Base-by-base conservation (phyloP, 768 basidiomycete genomes). In the Amanita pallidorosea region DNA sequence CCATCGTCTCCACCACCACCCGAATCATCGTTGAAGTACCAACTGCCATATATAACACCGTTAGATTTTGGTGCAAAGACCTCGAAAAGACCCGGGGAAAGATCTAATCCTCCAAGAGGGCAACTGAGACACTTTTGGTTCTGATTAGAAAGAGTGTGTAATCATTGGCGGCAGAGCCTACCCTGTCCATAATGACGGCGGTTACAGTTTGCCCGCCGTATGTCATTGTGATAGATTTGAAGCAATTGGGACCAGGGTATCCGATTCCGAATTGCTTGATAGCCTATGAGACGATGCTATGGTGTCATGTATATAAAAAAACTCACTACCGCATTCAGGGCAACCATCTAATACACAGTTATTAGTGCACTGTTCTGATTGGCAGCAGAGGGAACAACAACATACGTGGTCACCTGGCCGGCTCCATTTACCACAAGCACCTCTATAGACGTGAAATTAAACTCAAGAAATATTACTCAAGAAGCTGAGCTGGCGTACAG, bases 231-330 rank as follows among this genome's bases (percentile, higher is more conserved):
- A 91, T 82, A 17, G 55, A 58, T 59, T 76, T 66, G 60, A 75
- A 75, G 64, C 88, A 91, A 35, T 79, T 47, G 18, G 79, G 77
- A 1, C 83, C 79, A 5, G 86, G 84, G 62, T 79, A 85, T 5
- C 75, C 74, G 36, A 53, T 53, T 12, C 83, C 82, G 57, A 66
- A 86, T 67, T 83, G 73, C 60, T n/a, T 72, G 58, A n/a, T 12
- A 35, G 33, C 13, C 6, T 23, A 13, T 37, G 9, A 42, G 46
- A 51, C 35, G 29, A 17, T 33, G 25, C 52, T n/a, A 41, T 2
- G 47, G 9, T 53, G 6, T 22, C 12, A 20, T 35, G 5, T 12
- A 17, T 5, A 5, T 27, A 7, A 27, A 29, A 5, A 44, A 35
- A 55, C 70, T 35, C 51, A 75, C 72, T 7, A 58, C 53, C 53